Base-by-base conservation (phyloP, 208 protist genomes). In the Wallacemonas sp. region DNA sequence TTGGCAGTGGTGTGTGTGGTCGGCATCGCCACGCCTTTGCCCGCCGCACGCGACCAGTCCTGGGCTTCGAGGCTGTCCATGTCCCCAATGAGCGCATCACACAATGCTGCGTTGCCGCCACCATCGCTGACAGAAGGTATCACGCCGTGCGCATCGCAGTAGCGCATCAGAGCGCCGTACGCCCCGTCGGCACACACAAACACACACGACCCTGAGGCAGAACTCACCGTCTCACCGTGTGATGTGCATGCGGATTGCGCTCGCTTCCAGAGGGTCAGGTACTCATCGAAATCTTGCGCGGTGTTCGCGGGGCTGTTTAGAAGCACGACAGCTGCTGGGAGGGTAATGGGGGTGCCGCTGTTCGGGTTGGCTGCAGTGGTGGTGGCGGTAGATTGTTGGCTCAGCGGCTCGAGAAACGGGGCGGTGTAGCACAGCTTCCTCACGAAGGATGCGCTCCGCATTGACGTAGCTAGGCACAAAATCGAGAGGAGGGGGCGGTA, bases 101-200 rank as follows among this genome's bases (percentile, higher is more conserved):
- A 75, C 34, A 79, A 53, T 1, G 44, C 31, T 56, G n/a, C 6
- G 67, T 51, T 4, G 70, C 70, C 42, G 76, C 75, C 70, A 81
- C 76, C 46, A n/a, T n/a, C n/a, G n/a, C n/a, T n/a, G n/a, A n/a
- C n/a, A n/a, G n/a, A n/a, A n/a, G n/a, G n/a, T n/a, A n/a, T n/a
- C n/a, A 73, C 70, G 27, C 73, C 70, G 55, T 77, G 56, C 2
- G 30, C 17, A 2, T 69, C 60, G 46, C 69, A 74, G 75, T 86
- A 86, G n/a, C 45, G 41, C 41, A 46, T 36, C 41, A 93, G 44
- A 6, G 66, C 46, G 6, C 59, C 51, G 60, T 85, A 93, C 12
- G 79, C 83, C 11, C 87, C 87, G 66, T 93, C 87, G 0, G 72
- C 80, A 47, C 87, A 93, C 27, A 93, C 44, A 53, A 90, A 93